Evolutionary conservation across 2,329 filamentous ascomycete genomes (phyloP).

Genomic region (Eutypa lata): DNA sequence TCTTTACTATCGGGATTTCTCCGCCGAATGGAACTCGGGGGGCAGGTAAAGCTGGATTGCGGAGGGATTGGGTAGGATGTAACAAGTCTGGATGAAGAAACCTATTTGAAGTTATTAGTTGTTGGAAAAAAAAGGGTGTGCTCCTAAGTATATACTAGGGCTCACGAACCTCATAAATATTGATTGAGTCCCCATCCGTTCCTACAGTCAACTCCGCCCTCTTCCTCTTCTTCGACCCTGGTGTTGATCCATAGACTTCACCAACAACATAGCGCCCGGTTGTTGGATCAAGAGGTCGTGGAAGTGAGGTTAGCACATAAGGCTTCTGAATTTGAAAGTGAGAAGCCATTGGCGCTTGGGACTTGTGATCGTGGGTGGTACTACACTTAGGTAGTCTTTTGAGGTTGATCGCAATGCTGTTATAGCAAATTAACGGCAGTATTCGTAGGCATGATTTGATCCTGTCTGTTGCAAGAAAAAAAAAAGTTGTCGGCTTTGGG

Average conservation of each 20-base stretch:
- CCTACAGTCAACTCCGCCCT: conserved; percentile 62
- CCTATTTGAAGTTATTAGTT: conserved; percentile 34
- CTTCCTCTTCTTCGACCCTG: conserved; percentile 58
- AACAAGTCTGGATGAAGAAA: conserved; percentile 58
- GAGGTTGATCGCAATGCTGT: too few species aligned
- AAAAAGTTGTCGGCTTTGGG: not conserved
- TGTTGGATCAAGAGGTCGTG: conserved; percentile 51
- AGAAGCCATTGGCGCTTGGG: conserved; percentile 45
- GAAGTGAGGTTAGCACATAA: conserved; percentile 59
- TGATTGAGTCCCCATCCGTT: conserved; percentile 62
- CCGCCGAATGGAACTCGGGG: conserved; percentile 56
- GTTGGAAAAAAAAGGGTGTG: conserved; percentile 3
- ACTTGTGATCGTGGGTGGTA: not conserved
- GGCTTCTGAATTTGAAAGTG: conserved; percentile 62
- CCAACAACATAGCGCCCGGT: conserved; percentile 53
- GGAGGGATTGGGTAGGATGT: conserved; percentile 67
- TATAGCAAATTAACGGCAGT: too few species aligned
- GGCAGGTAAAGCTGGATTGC: conserved; percentile 61
- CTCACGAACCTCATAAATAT: conserved; percentile 55
- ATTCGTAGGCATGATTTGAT: not conserved
- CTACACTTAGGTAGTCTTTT: too few species aligned
- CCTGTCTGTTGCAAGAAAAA: not conserved
- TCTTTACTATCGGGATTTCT: conserved; percentile 45
- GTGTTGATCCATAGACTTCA: conserved; percentile 58
- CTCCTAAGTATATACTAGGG: not conserved